Evolutionary conservation across 177 flowering plant species (phyloP), one percentile per base, ranked within the genome.

Genomic region (Vitis hybrid): DNA sequence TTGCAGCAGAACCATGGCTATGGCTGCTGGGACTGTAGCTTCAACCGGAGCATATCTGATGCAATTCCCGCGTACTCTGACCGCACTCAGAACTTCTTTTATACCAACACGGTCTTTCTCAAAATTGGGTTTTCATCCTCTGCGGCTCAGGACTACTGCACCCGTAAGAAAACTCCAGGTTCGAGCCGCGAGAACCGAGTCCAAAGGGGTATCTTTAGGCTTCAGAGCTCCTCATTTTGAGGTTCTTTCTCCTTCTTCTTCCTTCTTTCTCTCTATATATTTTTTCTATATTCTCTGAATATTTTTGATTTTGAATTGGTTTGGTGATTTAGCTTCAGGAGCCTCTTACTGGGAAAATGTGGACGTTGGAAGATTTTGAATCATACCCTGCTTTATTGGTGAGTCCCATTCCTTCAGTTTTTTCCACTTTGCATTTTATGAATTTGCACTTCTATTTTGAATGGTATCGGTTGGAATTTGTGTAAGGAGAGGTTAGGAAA

Each of bases 281-380:
- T 30, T 62, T 21, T 60, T 11, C 52, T 18, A 19, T 62, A 18
- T 51, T 49, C 4, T 12, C 60, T 72, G 13, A 15, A 32, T 13
- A 13, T 54, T 2, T 52, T 69, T 35, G 13, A 60, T 46, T 12
- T 67, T 55, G 54, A 10, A 27, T 52, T 49, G 27, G 2, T 66
- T 52, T 21, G 30, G 48, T 35, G 67, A 15, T 75, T 51, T 68
- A 92, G 97, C 85, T 92, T 48, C 75, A 83, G 50, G 97, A 92
- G 86, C 97, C 98, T 54, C 91, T 92, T 16, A 89, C 98, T 50
- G 97, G 97, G 67, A 92, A 86, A 74, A 69, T 76, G 14, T 94
- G 97, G 97, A 83, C 69, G 15, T 78, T 92, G 76, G 93, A 87
- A 15, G 97, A 91, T 72, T 94, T 92, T 75, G 95, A 94, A 76